Evolutionary conservation across 2,329 filamentous ascomycete genomes (phyloP), one percentile per base, ranked within the genome.

Genomic region (Shiraia bambusicola): DNA sequence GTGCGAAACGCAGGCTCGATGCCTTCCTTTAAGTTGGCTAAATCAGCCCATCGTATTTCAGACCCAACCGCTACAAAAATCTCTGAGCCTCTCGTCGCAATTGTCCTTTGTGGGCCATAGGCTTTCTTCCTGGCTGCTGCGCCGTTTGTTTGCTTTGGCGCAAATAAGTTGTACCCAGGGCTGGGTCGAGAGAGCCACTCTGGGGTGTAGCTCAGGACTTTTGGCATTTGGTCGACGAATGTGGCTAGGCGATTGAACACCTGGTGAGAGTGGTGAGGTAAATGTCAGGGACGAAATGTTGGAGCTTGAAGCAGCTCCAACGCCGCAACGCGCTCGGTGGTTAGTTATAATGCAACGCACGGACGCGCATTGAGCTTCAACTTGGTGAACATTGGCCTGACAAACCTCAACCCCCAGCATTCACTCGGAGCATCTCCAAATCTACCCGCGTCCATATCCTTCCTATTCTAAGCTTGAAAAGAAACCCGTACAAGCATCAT

Each of bases 31-130:
- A 97, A 69, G 45, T 84, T 81, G 37, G 83, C 81, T 40, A 98
- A 72, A 69, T 95, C 88, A 8, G 87, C 85, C 90, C 93, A 98
- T 67, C 91, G 80, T 47, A 98, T 86, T 69, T 97, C 88, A 57
- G 86, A 91, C 34, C 91, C 91, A 28, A 87, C 84, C 14, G 90
- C 91, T 10, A 89, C 83, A 64, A 97, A 97, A 8, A 97, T 75
- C 61, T 98, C 91, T 1, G 87, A 89, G 12, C 87, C 90, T 45
- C 92, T 79, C 35, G 81, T 82, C 8, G 90, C 91, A 58, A 97
- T 84, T 0, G 83, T 90, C 50, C 73, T 74, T 14, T 65, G 69
- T 1, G 80, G 70, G 2, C 76, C 69, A n/a, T 50, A 37, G 24
- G 55, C 54, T 34, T 58, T 49, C 43, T 58, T 50, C 44, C 58